These are phyloP conservation scores for Rosa chinensis DNA, from an alignment of 306 rosid genomes.

Conservation along the genomic window DNA sequence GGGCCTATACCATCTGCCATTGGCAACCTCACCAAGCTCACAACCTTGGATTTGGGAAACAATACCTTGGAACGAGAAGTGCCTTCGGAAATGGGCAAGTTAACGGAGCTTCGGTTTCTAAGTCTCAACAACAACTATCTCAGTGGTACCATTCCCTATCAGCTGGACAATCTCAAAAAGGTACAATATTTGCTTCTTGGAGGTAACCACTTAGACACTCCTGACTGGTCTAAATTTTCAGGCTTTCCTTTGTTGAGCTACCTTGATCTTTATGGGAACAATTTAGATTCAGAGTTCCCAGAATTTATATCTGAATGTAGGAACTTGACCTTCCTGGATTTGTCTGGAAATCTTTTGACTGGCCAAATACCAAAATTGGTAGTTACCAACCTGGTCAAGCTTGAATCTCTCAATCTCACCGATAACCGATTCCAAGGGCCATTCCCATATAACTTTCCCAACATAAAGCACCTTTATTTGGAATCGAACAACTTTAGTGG, in stretches of 20 bases:
- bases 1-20: conserved; percentile 56
- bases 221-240: conserved; percentile 51
- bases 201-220: conserved; percentile 34
- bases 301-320: conserved; percentile 47
- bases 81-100: conserved; percentile 31
- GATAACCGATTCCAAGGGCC: conserved; percentile 37
- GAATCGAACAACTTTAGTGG: conserved; percentile 42
- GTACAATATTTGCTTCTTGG: conserved; percentile 55
- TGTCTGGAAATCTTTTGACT: conserved; percentile 35
- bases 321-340: conserved; percentile 57
- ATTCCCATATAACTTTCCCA: conserved; percentile 47
- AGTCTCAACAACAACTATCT: conserved; percentile 32
- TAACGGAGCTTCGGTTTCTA: background rate
- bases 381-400: conserved; percentile 41
- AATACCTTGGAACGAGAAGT: conserved; percentile 35
- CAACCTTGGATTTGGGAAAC: conserved; percentile 13
- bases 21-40: conserved; percentile 39
- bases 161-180: conserved; percentile 53
- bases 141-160: conserved; percentile 49
- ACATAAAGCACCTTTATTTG: conserved; percentile 48
- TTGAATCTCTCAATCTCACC: conserved; percentile 57
- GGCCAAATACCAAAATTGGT: conserved; percentile 33
- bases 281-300: conserved; percentile 40
- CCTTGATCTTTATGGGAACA: conserved; percentile 37
- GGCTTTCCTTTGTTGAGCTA: conserved; percentile 41